Conservation (phyloP, 169 alveolate genomes). For the Eimeria maxima region DNA sequence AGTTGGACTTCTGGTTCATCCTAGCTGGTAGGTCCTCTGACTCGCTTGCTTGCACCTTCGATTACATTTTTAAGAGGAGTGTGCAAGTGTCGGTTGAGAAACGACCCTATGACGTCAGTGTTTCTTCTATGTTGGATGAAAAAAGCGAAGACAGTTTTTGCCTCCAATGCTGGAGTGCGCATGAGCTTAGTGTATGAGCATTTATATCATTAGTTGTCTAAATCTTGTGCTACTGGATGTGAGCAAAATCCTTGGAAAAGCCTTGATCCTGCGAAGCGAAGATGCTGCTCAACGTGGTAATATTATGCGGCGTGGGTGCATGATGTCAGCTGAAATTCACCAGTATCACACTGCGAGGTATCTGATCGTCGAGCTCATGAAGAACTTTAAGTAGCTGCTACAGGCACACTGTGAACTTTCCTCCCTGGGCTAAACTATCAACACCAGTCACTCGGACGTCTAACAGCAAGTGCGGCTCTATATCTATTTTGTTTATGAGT, state of each 20-base stretch:
- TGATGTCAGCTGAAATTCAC: neutral
- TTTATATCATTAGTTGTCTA: neutral
- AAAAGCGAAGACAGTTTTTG: neutral
- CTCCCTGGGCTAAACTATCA: neutral
- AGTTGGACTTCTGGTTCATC: neutral
- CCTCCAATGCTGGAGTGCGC: neutral
- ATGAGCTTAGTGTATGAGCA: neutral
- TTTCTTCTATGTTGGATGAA: neutral
- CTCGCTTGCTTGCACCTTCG: neutral
- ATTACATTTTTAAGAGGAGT: neutral
- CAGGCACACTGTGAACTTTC: neutral
- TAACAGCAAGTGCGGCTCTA: neutral
- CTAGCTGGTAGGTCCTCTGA: neutral
- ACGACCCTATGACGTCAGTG: neutral
- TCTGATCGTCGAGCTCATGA: neutral
- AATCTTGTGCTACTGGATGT: neutral
- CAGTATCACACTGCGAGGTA: neutral
- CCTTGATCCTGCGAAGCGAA: neutral
- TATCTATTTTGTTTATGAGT: too few relatives aligned
- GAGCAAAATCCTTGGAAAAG: neutral
- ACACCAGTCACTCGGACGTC: neutral
- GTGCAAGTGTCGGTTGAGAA: neutral
- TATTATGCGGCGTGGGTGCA: neutral
- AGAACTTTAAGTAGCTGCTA: neutral
- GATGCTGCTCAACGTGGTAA: neutral